A percentile compares a stretch with the other conserved stretches of the same genome.
Conservation (phyloP, 805 yeast species). For the Lachancea thermotolerans region DNA sequence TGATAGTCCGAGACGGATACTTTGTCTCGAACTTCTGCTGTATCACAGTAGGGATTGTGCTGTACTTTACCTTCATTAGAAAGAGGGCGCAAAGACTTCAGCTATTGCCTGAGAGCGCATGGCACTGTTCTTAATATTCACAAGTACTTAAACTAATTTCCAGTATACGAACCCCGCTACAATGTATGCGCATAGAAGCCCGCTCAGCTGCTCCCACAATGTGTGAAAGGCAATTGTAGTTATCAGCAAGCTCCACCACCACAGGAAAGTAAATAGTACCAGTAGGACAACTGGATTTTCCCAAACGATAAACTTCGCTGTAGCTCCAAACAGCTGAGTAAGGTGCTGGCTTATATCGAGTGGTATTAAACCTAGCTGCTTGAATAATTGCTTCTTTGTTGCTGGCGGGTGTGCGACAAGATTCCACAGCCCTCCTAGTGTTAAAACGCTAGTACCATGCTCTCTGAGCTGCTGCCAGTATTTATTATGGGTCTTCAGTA, state of each 20-base stretch:
- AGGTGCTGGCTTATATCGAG: conserved; percentile 2
- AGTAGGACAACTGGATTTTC: conserved; percentile 28
- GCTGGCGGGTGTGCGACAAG: background rate
- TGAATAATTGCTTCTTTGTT: conserved; percentile 1
- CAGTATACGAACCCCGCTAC: conserved; percentile 24
- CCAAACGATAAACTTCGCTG: conserved; percentile 12
- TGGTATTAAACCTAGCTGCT: conserved; percentile 12
- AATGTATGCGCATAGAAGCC: conserved; percentile 54
- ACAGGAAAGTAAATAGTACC: conserved; percentile 38
- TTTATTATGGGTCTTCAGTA: background rate
- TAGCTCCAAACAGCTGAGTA: background rate
- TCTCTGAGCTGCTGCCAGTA: background rate
- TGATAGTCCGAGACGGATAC: conserved; percentile 68
- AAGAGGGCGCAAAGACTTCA: conserved; percentile 60
- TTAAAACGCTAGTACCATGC: background rate
- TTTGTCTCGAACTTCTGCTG: conserved; percentile 71
- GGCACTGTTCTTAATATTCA: conserved; percentile 45
- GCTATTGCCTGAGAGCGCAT: conserved; percentile 60
- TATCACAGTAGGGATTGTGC: conserved; percentile 52
- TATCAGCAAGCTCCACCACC: conserved; percentile 85
- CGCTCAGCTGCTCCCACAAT: conserved; percentile 63
- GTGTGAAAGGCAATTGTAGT: conserved; percentile 86
- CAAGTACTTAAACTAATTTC: conserved; percentile 3
- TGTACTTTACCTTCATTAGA: conserved; percentile 62
- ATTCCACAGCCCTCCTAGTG: background rate